Base-by-base conservation (phyloP, 2,329 filamentous ascomycete genomes). In the Byssothecium circinans region DNA sequence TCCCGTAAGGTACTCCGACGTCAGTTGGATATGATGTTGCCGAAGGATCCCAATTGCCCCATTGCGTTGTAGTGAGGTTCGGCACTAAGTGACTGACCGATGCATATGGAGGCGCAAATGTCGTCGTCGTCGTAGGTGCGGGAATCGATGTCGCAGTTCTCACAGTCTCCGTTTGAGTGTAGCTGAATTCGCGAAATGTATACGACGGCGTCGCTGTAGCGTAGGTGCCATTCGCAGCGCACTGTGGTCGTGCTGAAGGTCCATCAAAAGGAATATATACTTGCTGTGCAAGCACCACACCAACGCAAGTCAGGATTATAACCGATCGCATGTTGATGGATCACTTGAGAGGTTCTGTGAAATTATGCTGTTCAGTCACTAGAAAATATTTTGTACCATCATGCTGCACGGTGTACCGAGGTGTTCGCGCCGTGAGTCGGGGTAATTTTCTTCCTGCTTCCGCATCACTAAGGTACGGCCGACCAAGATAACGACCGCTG, bases 31-130 rank as follows among this genome's bases (percentile, higher is more conserved):
- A 58, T 10, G 57, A 54, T 15, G 68, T 74, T 3, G 58, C 59
- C 22, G 62, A 60, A 6, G 71, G 69, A 35, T 73, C 49, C 71
- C 71, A 75, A 36, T 70, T 73, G 10, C 71, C 72, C 71, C 72
- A 75, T 47, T 69, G 71, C 2, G 71, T 74, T 3, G 70, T 73
- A 2, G 62, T 67, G 38, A 71, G 45, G 37, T 63, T 55, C 0
- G 69, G 67, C 3, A 74, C 58, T 7, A 74, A 57, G 25, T 59
- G 55, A 27, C 67, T 69, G 35, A 74, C 52, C 1, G 58, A 65
- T 12, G 56, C 60, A 39, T 71, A 71, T 1, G 67, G 62, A n/a
- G 65, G 54, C 14, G 71, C 72, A 45, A 68, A 74, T 0, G 63
- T 64, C 2, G 65, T 66, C 1, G 61, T 67, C 0, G 66, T 61